These are phyloP conservation scores for Spiromastix sp. DNA, from an alignment of 2,329 filamentous ascomycete species.

Conservation along the genomic window DNA sequence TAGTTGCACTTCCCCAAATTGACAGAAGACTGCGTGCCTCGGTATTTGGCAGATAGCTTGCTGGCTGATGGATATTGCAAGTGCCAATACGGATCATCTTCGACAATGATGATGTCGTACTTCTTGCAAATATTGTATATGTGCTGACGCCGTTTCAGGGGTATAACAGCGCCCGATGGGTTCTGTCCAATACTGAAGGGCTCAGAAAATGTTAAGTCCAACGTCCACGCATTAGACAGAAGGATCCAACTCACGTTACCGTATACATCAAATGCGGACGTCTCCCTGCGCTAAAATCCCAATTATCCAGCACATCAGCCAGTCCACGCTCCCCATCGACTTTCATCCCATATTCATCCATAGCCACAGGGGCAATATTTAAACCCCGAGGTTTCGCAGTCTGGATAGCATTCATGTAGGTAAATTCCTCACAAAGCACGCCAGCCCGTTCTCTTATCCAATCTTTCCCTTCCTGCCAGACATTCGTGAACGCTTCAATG, in stretches of 20 bases:
- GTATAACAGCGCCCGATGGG: constrained; percentile 67
- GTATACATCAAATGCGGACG: constrained; percentile 81
- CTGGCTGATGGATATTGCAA: constrained; percentile 73
- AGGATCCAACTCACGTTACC: constrained; percentile 57
- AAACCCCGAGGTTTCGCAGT: constrained; percentile 58
- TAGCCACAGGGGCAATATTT: constrained; percentile 61
- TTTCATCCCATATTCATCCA: constrained; percentile 74
- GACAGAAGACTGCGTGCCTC: constrained; percentile 20
- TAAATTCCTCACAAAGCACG: constrained; percentile 67
- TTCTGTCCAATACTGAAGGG: constrained; percentile 68
- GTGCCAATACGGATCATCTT: constrained; percentile 96
- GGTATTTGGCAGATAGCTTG: constrained; percentile 24
- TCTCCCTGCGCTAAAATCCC: constrained; percentile 64
- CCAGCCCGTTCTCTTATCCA: constrained; percentile 61
- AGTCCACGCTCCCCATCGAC: constrained; percentile 62
- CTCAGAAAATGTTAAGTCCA: not conserved
- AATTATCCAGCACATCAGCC: constrained; percentile 67
- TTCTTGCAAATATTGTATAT: constrained; percentile 71
- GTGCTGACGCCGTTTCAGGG: constrained; percentile 61
- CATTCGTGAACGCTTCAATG: constrained; percentile 63
- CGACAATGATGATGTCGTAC: constrained; percentile 82
- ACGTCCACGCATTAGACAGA: too few species aligned
- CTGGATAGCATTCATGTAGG: constrained; percentile 67
- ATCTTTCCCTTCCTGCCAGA: constrained; percentile 61
- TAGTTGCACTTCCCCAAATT: constrained; percentile 28